These are phyloP conservation scores for Ustilago trichophora DNA, from an alignment of 1,284 basidiomycete species.

Conservation along the genomic window DNA sequence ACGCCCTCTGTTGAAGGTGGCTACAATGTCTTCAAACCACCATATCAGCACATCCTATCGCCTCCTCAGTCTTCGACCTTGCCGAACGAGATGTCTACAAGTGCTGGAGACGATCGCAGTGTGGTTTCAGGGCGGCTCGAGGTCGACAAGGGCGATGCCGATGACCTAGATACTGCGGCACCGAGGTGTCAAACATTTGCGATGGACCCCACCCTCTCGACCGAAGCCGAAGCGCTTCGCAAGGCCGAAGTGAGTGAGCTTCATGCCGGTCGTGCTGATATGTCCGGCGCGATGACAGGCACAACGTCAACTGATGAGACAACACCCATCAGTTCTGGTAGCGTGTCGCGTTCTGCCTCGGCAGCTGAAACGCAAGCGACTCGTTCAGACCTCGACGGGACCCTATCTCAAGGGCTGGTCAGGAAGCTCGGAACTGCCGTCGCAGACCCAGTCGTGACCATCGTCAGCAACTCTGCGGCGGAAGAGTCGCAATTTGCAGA, in stretches of 20 bases:
- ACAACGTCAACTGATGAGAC: neutral
- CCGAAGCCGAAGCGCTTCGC: conserved; percentile 33
- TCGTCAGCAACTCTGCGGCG: no score
- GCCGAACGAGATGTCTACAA: conserved; percentile 2
- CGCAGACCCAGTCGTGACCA: no score
- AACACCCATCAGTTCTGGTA: conserved; percentile 23
- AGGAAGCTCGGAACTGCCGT: no score
- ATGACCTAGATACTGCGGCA: conserved; percentile 3
- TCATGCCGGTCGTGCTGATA: neutral
- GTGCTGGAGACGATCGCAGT: neutral
- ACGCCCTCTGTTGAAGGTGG: conserved; percentile 60
- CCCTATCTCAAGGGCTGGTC: neutral
- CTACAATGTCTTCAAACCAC: conserved; percentile 61
- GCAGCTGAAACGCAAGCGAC: conserved; percentile 21
- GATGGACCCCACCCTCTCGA: conserved; percentile 30
- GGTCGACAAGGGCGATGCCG: neutral
- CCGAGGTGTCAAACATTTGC: conserved; percentile 25
- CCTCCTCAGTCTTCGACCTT: conserved; percentile 1
- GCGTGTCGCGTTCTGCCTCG: conserved; percentile 30
- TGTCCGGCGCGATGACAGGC: neutral
- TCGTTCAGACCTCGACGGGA: conserved; percentile 8
- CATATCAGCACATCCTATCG: conserved; percentile 45
- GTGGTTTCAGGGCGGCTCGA: neutral
- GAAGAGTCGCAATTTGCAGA: conserved; percentile 50
- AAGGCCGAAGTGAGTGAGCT: conserved; percentile 28